Evolutionary conservation across 495 filamentous ascomycete genomes (phyloP).

Genomic region (Hypoxylon lienhwacheense): DNA sequence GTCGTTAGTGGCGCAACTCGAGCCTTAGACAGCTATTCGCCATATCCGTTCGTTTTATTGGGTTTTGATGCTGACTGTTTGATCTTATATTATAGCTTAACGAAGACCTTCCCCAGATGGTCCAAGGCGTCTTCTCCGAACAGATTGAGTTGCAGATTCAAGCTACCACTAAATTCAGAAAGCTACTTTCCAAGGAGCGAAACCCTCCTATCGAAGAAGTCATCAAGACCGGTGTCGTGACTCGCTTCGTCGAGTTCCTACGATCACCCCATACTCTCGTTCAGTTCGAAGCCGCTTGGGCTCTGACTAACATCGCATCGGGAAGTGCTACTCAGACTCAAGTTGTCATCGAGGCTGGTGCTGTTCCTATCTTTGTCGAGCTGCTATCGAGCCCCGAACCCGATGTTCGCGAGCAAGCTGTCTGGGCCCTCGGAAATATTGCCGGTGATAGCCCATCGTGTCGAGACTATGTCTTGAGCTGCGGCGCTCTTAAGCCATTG

Average conservation of each 20-base stretch:
- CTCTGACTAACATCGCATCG: conserved; percentile 98
- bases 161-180: conserved; percentile 99
- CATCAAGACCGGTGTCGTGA: conserved; percentile 97
- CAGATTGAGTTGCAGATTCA: conserved; percentile 97
- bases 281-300: conserved; percentile 99
- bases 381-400: conserved; percentile 92
- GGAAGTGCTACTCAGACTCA: conserved; percentile 97
- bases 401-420: conserved; percentile 97
- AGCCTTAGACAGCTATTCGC: not conserved
- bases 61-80: conserved; percentile 40
- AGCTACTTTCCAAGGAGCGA: conserved; percentile 96
- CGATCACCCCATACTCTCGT: conserved; percentile 97
- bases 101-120: conserved; percentile 97
- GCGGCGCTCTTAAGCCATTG: conserved; percentile 87
- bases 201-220: conserved; percentile 99
- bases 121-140: conserved; percentile 95
- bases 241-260: conserved; percentile 97
- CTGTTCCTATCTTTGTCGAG: conserved; percentile 98
- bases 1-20: not conserved
- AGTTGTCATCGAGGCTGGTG: conserved; percentile 97
- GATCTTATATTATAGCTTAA: conserved; percentile 73
- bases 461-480: conserved; percentile 89
- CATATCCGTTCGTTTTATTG: conserved; percentile 15
- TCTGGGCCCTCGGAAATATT: conserved; percentile 99
- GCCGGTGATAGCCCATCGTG: conserved; percentile 97